Evolutionary conservation across 495 filamentous ascomycete species (phyloP).

Genomic region (Penicillium coffeae): DNA sequence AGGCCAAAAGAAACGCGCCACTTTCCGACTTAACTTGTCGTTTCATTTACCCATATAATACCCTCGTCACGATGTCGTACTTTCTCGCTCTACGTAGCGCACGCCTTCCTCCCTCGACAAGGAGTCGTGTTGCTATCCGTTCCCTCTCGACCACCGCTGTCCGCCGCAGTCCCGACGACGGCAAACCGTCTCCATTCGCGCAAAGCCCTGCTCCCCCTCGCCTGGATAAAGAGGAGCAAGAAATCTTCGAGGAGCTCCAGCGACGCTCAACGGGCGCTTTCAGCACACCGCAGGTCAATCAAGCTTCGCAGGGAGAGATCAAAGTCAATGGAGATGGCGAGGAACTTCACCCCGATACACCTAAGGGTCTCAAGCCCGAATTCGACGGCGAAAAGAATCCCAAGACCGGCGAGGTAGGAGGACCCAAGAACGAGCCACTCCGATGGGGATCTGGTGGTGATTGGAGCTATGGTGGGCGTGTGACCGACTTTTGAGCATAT

Average conservation of each 20-base stretch:
- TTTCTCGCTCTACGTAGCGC: conserved; percentile 14
- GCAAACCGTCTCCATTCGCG: conserved; percentile 37
- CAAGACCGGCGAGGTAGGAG: conserved; percentile 92
- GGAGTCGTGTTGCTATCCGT: conserved; percentile 22
- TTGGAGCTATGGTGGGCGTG: conserved; percentile 94
- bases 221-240: conserved; percentile 83
- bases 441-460: conserved; percentile 79
- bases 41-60: conserved; percentile 2
- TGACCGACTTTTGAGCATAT: conserved; percentile 78
- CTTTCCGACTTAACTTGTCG: neutral
- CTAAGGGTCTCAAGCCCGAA: conserved; percentile 75
- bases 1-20: neutral
- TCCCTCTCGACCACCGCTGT: conserved; percentile 31
- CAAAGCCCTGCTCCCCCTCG: conserved; percentile 71
- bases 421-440: conserved; percentile 95
- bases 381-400: conserved; percentile 93
- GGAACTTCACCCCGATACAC: conserved; percentile 66
- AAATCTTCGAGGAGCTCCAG: conserved; percentile 88
- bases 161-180: conserved; percentile 24
- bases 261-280: conserved; percentile 67
- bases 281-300: conserved; percentile 52
- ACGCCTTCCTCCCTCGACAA: conserved; percentile 14
- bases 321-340: conserved; percentile 51
- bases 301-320: conserved; percentile 30
- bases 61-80: conserved; percentile 13